phyloP scores from a whole-genome alignment of 768 basidiomycete genomes.

The Chiua virens region DNA sequence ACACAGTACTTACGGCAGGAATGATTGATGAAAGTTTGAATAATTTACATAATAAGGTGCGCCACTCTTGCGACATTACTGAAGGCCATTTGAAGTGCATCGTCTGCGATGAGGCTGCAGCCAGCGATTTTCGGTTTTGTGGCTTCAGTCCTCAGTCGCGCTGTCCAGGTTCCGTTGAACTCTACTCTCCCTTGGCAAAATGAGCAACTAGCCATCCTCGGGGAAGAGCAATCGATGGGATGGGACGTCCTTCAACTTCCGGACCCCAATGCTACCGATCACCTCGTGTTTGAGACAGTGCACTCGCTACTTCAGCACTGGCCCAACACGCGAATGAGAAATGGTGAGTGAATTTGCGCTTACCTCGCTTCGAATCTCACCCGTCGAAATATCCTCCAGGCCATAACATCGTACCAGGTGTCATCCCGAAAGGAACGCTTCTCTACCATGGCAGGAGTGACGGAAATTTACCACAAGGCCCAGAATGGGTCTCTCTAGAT shows the following conservation, averaged over 20 bases:
- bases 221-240: not conserved
- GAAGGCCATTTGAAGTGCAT: too few species aligned
- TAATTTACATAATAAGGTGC: too few species aligned
- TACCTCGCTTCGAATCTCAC: not conserved
- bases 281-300: constrained; percentile 37
- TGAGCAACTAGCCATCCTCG: not conserved
- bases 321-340: constrained; percentile 39
- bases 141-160: not conserved
- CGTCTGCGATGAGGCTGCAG: not conserved
- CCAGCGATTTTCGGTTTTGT: not conserved
- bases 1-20: too few species aligned
- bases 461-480: constrained; percentile 19
- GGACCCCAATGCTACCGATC: constrained; percentile 29
- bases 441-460: constrained; percentile 30
- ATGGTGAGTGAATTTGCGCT: constrained; percentile 19
- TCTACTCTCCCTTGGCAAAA: not conserved
- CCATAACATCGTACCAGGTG: constrained; percentile 32
- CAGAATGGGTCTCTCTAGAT: constrained; percentile 33
- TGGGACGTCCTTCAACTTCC: constrained; percentile 25
- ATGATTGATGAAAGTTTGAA: too few species aligned
- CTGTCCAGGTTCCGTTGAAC: not conserved
- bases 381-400: constrained; percentile 9
- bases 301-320: constrained; percentile 37
- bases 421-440: constrained; percentile 31
- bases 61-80: too few species aligned